These are phyloP conservation scores for Nannochloris sp. DNA, from an alignment of 139 green algal species.

Conservation along the genomic window DNA sequence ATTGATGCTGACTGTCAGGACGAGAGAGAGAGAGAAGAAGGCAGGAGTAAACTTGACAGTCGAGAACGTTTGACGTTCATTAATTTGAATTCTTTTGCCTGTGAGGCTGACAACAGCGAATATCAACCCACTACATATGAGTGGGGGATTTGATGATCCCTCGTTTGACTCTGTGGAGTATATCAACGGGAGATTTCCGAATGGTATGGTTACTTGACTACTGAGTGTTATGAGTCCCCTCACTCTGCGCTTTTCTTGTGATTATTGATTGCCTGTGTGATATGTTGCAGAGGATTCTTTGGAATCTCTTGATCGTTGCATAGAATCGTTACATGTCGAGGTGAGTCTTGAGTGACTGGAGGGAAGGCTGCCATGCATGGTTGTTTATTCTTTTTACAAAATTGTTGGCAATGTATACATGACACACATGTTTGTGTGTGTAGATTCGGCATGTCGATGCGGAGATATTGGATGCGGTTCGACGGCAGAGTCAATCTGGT, in stretches of 20 bases:
- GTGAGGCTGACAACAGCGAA: not conserved
- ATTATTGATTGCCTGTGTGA: not conserved
- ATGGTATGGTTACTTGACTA: slow-evolving; percentile 37
- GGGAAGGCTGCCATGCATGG: too few relatives aligned
- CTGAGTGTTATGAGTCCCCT: too few relatives aligned
- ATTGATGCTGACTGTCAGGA: too few relatives aligned
- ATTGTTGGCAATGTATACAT: not conserved
- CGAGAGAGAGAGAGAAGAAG: too few relatives aligned
- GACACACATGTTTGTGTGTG: not conserved
- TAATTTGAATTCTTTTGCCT: too few relatives aligned
- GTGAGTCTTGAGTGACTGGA: not conserved
- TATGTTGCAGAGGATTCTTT: slow-evolving; percentile 65
- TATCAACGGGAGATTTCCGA: slow-evolving; percentile 82
- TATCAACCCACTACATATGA: not conserved
- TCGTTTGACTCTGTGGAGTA: slow-evolving; percentile 71
- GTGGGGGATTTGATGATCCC: slow-evolving; percentile 46
- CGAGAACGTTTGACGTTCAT: too few relatives aligned
- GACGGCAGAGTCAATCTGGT: slow-evolving; percentile 65
- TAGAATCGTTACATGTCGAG: slow-evolving; percentile 52
- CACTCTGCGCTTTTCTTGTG: too few relatives aligned
- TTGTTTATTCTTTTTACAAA: too few relatives aligned
- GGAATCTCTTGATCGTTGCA: slow-evolving; percentile 65
- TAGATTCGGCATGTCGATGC: slow-evolving; percentile 79
- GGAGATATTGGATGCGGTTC: slow-evolving; percentile 83
- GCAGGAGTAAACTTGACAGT: too few relatives aligned